Base-by-base conservation (phyloP, 805 yeast species). In the Ogataea siamensis region DNA sequence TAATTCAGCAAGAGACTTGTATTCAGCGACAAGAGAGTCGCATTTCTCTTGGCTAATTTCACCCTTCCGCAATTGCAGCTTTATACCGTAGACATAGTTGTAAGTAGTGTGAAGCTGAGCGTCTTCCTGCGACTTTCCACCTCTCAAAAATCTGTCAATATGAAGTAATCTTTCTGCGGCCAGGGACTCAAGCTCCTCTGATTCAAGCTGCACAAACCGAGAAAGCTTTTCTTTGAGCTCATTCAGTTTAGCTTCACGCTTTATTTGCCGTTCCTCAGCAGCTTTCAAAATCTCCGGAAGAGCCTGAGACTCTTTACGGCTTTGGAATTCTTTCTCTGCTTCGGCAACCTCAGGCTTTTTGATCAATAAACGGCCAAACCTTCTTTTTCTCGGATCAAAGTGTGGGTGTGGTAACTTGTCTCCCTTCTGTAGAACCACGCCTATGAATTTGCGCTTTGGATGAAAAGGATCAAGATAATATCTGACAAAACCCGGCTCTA, bases 381-480 rank as follows among this genome's bases (percentile, higher is more conserved):
- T 74, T 66, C 99, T 79, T 7, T 76, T 68, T 31, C 88, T 73
- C 28, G 98, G 96, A n/a, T 71, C 83, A 62, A 89, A 91, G 61
- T 93, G 98, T 5, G 91, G 85, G 11, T 87, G 79, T 28, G 99
- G 99, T 24, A 91, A 72, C 44, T 69, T 66, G 23, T 75, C 63
- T 2, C 80, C 83, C 42, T 73, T 71, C 25, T 66, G 67, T 35
- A 93, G 70, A 0, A 95, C 88, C 25, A 93, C 80, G 26, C 99
- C 99, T 47, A 88, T 84, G 57, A 86, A 87, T 57, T 80, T 83
- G 58, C 97, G 79, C 59, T 79, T 77, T 28, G 98, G 97, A 57
- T 93, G 98, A 72, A 93, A 93, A 5, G 99, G 98, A 67, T 93
- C 96, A 44, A 82, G 67, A 63, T 93, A 93, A 64, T 77, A 93